These are phyloP conservation scores for Cicer bijugum DNA, from an alignment of 306 rosid species.

Conservation along the genomic window DNA sequence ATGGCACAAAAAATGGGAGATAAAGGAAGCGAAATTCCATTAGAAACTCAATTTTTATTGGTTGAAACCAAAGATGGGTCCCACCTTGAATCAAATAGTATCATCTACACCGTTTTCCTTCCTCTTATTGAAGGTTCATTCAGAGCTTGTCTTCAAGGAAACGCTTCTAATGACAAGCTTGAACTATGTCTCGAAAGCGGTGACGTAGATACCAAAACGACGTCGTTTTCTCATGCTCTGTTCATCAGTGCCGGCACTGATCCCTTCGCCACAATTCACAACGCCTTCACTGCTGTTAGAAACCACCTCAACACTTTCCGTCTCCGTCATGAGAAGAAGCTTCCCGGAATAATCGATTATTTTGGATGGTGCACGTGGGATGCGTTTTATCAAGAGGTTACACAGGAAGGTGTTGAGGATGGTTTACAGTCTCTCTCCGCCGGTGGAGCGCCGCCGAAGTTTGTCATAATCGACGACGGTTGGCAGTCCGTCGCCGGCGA, in stretches of 20 bases:
- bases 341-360: constrained; percentile 70
- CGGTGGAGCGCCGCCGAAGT: constrained; percentile 80
- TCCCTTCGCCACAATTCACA: constrained; percentile 64
- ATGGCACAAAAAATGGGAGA: constrained; percentile 96
- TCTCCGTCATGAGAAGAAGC: constrained; percentile 77
- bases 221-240: constrained; percentile 68
- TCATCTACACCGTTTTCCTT: constrained; percentile 75
- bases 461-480: constrained; percentile 88
- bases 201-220: constrained; percentile 60
- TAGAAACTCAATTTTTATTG: constrained; percentile 84
- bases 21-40: constrained; percentile 69
- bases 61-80: constrained; percentile 75
- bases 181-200: constrained; percentile 93
- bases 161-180: constrained; percentile 50
- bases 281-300: constrained; percentile 63
- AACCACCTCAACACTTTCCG: constrained; percentile 72
- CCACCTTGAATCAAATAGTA: constrained; percentile 58
- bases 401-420: constrained; percentile 79
- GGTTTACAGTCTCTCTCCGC: constrained; percentile 62
- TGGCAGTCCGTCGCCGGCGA: constrained; percentile 79
- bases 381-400: constrained; percentile 85
- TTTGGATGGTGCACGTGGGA: constrained; percentile 99
- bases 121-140: constrained; percentile 78
- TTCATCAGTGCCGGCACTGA: constrained; percentile 72
- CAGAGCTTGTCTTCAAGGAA: constrained; percentile 81